Conservation (phyloP, 805 yeast genomes). For the Candida corydali region DNA sequence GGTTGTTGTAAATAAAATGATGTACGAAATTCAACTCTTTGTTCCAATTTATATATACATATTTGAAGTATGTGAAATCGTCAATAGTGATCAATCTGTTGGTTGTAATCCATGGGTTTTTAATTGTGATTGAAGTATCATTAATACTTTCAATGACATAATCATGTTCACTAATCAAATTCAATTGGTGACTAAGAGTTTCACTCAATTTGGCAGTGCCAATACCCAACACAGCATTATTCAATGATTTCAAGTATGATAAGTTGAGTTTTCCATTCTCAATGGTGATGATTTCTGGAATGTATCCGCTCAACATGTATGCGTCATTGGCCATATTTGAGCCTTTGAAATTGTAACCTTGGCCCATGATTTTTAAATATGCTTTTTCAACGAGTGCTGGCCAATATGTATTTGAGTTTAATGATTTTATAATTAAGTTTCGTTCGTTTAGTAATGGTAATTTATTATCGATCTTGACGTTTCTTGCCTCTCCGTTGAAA, state of each 20-base stretch:
- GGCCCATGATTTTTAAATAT: conserved; percentile 53
- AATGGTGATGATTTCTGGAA: conserved; percentile 54
- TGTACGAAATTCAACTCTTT: conserved; percentile 10
- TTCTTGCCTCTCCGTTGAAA: conserved; percentile 52
- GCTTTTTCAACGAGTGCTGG: conserved; percentile 81
- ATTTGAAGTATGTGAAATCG: conserved; percentile 32
- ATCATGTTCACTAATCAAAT: conserved; percentile 62
- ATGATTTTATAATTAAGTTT: conserved; percentile 34
- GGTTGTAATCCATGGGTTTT: conserved; percentile 35
- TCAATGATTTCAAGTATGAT: conserved; percentile 14
- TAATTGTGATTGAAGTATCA: conserved; percentile 13
- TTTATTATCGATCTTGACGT: conserved; percentile 43
- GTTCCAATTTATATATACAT: conserved; percentile 69
- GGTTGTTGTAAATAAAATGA: conserved; percentile 14
- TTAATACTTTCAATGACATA: conserved; percentile 48
- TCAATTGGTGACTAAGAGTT: conserved; percentile 26
- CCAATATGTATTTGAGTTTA: conserved; percentile 41
- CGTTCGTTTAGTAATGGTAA: conserved; percentile 36
- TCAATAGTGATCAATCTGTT: conserved; percentile 16
- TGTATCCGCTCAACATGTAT: conserved; percentile 62
- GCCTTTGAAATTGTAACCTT: conserved; percentile 62
- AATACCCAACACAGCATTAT: conserved; percentile 48
- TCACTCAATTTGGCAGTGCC: conserved; percentile 57
- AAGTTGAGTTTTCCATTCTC: conserved; percentile 29
- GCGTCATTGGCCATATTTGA: conserved; percentile 75